phyloP scores from a whole-genome alignment of 1,139 yeast genomes.

The Blastobotrys petasosporus region DNA sequence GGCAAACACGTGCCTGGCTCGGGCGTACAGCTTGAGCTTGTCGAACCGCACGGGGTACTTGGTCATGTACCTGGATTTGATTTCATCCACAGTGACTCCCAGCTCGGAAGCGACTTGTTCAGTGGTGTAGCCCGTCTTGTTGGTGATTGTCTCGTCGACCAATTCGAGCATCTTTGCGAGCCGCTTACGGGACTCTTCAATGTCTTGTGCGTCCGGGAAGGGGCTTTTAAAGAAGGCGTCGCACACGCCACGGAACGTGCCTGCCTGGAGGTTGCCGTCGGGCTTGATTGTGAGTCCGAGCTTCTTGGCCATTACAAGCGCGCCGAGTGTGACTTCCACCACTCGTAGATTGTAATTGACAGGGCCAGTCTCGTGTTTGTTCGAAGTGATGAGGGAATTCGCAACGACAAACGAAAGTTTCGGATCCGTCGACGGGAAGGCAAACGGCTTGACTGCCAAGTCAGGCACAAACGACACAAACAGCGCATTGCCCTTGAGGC shows the following conservation, averaged over 20 bases:
- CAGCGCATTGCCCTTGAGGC: constrained; percentile 55
- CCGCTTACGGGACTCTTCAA: constrained; percentile 40
- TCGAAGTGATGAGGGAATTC: constrained; percentile 56
- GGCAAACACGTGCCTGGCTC: constrained; percentile 59
- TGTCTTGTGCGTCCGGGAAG: constrained; percentile 45
- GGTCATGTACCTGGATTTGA: constrained; percentile 43
- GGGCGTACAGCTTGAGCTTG: constrained; percentile 48
- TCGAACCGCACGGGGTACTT: constrained; percentile 54
- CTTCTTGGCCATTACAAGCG: constrained; percentile 49
- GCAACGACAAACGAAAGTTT: constrained; percentile 55
- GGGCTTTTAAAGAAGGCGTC: constrained; percentile 44
- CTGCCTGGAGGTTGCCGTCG: constrained; percentile 54
- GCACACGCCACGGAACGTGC: constrained; percentile 62
- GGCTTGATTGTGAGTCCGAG: constrained; percentile 41
- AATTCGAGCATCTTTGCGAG: constrained; percentile 40
- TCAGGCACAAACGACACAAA: constrained; percentile 59
- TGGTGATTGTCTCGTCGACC: constrained; percentile 38
- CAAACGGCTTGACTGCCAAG: constrained; percentile 50
- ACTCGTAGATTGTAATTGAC: constrained; percentile 63
- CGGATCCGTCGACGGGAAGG: constrained; percentile 46
- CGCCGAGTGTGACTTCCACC: constrained; percentile 62
- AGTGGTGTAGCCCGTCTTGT: constrained; percentile 45
- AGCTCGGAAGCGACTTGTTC: constrained; percentile 46
- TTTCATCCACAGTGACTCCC: constrained; percentile 41
- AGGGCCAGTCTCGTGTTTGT: constrained; percentile 68